Evolutionary conservation across 2,329 filamentous ascomycete species (phyloP), one percentile per base, ranked within the genome.

Genomic region (Daldinia sp.): DNA sequence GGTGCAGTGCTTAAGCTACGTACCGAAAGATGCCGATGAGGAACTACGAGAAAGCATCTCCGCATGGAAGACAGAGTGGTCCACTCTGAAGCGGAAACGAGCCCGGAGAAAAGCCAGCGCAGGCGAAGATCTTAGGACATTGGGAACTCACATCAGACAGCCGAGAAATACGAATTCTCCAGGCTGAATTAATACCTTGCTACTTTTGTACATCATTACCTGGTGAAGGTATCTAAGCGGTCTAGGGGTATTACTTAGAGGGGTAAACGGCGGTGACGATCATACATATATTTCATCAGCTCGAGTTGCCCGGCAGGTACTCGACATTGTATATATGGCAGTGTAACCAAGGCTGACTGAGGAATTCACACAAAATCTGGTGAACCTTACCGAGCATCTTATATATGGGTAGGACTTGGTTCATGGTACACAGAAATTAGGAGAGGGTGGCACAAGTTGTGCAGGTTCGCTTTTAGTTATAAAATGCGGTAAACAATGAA

Each of bases 51-150:
- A 85, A 68, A 88, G 87, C 76, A 89, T 90, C 70, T 80, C 83
- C 65, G 84, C 84, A 69, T 90, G 89, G 86, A 90, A 89, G 77
- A 78, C 84, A 35, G 88, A 90, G 74, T 90, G 87, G 84, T 79
- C 82, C 9, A 77, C 79, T 15, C 80, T 89, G 33, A 86, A 86
- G 77, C 81, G 82, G 63, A 83, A 81, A 72, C 81, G 82, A 35
- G 79, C 80, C 55, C 71, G 69, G 60, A 75, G 72, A 39, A 75
- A 68, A 61, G 67, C 68, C 54, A 60, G 46, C 51, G 60, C 59
- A 20, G 39, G 53, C 26, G 66, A 63, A 30, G 65, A 70, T 56
- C 37, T 42, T 48, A 53, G 44, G 12, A 67, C 41, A 23, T 41
- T 58, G 35, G 65, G 53, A 58, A 71, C 73, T 48, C 69, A 72